Evolutionary conservation across 176 grass and related monocot species (phyloP), one percentile per base, ranked within the genome.

Genomic region (Calamus simplicifolius): DNA sequence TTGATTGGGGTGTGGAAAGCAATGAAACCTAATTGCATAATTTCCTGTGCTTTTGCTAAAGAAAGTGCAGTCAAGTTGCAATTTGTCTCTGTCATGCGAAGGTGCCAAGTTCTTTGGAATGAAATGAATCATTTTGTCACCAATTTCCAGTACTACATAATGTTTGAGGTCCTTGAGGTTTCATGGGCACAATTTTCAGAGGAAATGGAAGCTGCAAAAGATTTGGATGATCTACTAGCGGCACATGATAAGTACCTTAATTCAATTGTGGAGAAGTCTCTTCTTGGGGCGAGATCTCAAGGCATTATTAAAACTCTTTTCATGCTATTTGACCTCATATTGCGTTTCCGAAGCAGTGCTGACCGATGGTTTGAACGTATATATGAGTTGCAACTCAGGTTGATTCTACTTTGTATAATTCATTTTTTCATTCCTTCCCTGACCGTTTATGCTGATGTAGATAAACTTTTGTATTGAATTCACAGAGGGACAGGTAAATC

Each of bases 51-150:
- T 61, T 91, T 97, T 72, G 75, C 85, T 38, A 91, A 88, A 73
- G 83, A 96, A 76, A 80, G 83, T 64, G 73, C 73, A 38, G 77
- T 87, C 61, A 81, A 76, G 51, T 5, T 43, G 23, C 80, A 84
- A 28, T 93, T 87, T 69, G 75, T 90, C 51, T 85, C 92, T 27
- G 71, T 91, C 66, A 64, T 95, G 73, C 84, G 92, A 25, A 97
- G 87, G 75, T 97, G 86, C 69, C 84, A 97, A 84, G 92, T 97
- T 69, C 56, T 97, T 4, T 88, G 85, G 71, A 97, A 91, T 53
- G 92, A 97, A 63, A 88, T 97, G 92, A 97, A 85, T 61, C 92
- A 97, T 77, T 97, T 97, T 60, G 83, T 97, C 19, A 97, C 80
- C 53, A 91, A 97, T 18, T 91, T 97, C 58, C 83, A 97, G 43